Evolutionary conservation across 1,139 yeast species (phyloP).

Genomic region (Kodamaea ohmeri): DNA sequence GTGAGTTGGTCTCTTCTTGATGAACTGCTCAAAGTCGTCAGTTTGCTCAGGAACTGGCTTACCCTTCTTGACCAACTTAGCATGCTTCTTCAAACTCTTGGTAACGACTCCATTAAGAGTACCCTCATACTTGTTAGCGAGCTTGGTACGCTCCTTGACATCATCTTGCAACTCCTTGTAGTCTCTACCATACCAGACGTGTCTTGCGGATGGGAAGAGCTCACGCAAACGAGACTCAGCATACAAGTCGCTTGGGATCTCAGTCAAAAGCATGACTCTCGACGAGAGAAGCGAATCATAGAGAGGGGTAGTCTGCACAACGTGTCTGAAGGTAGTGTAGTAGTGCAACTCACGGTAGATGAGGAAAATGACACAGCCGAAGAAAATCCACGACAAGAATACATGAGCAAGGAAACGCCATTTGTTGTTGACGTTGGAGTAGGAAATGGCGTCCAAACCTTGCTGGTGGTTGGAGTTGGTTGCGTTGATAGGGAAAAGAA

Average conservation of each 20-base stretch:
- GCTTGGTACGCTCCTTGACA: slow-evolving; percentile 54
- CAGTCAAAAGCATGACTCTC: slow-evolving; percentile 65
- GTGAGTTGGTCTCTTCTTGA: slow-evolving; percentile 73
- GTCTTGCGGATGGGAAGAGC: slow-evolving; percentile 59
- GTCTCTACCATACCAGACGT: slow-evolving; percentile 64
- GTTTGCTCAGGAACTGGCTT: slow-evolving; percentile 53
- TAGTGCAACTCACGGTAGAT: slow-evolving; percentile 71
- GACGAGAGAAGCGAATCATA: slow-evolving; percentile 66
- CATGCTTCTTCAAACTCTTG: slow-evolving; percentile 55
- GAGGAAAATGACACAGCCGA: slow-evolving; percentile 56
- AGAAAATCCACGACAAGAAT: slow-evolving; percentile 66
- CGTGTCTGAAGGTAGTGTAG: slow-evolving; percentile 65
- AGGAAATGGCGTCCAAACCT: slow-evolving; percentile 61
- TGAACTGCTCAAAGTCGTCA: slow-evolving; percentile 52
- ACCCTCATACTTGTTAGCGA: slow-evolving; percentile 56
- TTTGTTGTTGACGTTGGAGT: slow-evolving; percentile 59
- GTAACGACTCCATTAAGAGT: slow-evolving; percentile 53
- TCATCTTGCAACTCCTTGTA: slow-evolving; percentile 49
- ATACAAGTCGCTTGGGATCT: slow-evolving; percentile 48
- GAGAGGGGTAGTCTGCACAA: slow-evolving; percentile 65
- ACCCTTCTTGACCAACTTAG: slow-evolving; percentile 57
- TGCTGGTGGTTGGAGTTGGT: slow-evolving; percentile 58
- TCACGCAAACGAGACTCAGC: slow-evolving; percentile 52
- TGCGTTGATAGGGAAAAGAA: slow-evolving; percentile 83
- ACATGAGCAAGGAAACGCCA: slow-evolving; percentile 71